These are phyloP conservation scores for Waltiozyma sp. DNA, from an alignment of 1,139 yeast genomes.

Conservation along the genomic window DNA sequence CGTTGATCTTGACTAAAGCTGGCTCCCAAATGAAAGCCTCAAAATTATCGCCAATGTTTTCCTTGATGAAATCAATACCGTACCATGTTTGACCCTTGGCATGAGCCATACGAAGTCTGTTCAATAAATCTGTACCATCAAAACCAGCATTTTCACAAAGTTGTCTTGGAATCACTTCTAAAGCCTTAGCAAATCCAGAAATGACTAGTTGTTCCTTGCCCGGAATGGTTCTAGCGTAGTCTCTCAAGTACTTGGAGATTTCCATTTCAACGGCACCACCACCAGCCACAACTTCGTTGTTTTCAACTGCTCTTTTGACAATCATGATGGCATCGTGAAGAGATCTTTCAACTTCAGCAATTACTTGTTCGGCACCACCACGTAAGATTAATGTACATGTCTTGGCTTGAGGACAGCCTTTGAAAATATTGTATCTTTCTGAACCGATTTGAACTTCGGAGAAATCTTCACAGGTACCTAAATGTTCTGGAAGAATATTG, in stretches of 20 bases:
- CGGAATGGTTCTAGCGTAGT: slow-evolving; percentile 74
- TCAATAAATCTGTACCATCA: slow-evolving; percentile 87
- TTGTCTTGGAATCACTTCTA: slow-evolving; percentile 95
- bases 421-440: slow-evolving; percentile 85
- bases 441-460: slow-evolving; percentile 95
- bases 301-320: slow-evolving; percentile 87
- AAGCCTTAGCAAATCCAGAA: slow-evolving; percentile 85
- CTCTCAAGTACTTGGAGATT: slow-evolving; percentile 77
- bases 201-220: slow-evolving; percentile 93
- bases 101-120: slow-evolving; percentile 84
- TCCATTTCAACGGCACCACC: slow-evolving; percentile 99
- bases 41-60: slow-evolving; percentile 75
- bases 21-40: slow-evolving; percentile 96
- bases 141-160: slow-evolving; percentile 97
- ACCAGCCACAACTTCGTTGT: slow-evolving; percentile 85
- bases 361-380: slow-evolving; percentile 98
- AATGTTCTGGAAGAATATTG: slow-evolving; percentile 56
- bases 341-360: slow-evolving; percentile 96
- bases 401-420: slow-evolving; percentile 85
- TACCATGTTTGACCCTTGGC: slow-evolving; percentile 87
- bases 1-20: slow-evolving; percentile 83
- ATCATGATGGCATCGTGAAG: slow-evolving; percentile 98
- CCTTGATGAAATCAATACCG: slow-evolving; percentile 87
- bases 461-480: slow-evolving; percentile 78
- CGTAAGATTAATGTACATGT: slow-evolving; percentile 89